Conservation (phyloP, 129 eudicot genomes). For the Chrysanthemum seticuspe region DNA sequence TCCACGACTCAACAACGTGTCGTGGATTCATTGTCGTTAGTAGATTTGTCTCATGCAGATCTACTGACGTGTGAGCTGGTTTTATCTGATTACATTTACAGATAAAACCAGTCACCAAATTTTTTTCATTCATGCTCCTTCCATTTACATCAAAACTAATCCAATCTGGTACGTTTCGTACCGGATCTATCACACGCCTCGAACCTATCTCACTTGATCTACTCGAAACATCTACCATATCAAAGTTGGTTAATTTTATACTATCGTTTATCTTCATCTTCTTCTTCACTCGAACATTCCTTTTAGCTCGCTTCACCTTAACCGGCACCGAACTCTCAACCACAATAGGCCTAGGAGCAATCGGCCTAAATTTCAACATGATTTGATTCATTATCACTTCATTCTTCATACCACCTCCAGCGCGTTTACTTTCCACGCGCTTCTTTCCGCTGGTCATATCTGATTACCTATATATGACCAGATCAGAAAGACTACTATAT, state of each 20-base stretch:
- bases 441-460: slow-evolving; percentile 30
- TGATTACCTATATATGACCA: not conserved
- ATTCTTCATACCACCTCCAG: slow-evolving; percentile 21
- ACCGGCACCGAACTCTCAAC: slow-evolving; percentile 11
- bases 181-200: slow-evolving; percentile 6
- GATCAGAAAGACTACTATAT: not conserved
- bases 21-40: not conserved
- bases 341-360: slow-evolving; percentile 56
- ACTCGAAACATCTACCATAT: slow-evolving; percentile 5
- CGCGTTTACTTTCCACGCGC: not conserved
- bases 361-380: slow-evolving; percentile 71
- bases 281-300: slow-evolving; percentile 53
- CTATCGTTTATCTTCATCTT: slow-evolving; percentile 15
- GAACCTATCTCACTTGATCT: slow-evolving; percentile 1
- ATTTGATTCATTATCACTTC: slow-evolving; percentile 49
- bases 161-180: slow-evolving; percentile 22
- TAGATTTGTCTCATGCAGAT: slow-evolving; percentile 40
- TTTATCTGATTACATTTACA: no score
- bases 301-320: slow-evolving; percentile 34
- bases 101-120: no score
- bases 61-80: slow-evolving; percentile 1
- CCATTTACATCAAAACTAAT: slow-evolving; percentile 20
- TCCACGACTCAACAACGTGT: slow-evolving; percentile 44
- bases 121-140: not conserved
- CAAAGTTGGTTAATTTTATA: slow-evolving; percentile 6